Conservation (phyloP, 2,329 filamentous ascomycete species). For the Talaromyces sp. region DNA sequence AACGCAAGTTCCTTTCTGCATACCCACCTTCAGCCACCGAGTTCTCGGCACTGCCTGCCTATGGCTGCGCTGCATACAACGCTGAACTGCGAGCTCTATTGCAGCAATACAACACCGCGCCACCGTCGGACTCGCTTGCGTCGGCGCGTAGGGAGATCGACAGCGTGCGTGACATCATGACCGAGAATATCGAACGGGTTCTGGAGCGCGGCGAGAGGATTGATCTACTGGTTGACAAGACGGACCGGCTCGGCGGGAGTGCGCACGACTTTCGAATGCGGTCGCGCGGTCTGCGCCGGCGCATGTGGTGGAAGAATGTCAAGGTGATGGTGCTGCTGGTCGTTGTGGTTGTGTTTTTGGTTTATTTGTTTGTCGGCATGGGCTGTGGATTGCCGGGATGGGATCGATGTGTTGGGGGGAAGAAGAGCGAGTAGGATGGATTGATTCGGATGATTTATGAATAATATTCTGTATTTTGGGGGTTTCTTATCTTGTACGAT, state of each 20-base stretch:
- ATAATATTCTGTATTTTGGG: not conserved
- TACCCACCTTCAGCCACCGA: slow-evolving; percentile 64
- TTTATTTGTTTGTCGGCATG: slow-evolving; percentile 67
- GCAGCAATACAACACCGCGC: slow-evolving; percentile 75
- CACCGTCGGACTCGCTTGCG: slow-evolving; percentile 71
- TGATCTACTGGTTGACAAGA: slow-evolving; percentile 93
- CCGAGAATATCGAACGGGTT: slow-evolving; percentile 85
- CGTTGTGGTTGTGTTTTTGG: slow-evolving; percentile 58
- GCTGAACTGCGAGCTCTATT: slow-evolving; percentile 68
- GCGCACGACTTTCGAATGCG: slow-evolving; percentile 86
- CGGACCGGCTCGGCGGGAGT: slow-evolving; percentile 80
- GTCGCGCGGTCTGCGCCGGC: slow-evolving; percentile 75
- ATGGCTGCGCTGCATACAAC: slow-evolving; percentile 88
- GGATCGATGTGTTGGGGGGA: slow-evolving; percentile 36
- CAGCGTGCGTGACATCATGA: slow-evolving; percentile 88
- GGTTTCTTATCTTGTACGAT: not conserved
- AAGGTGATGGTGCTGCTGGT: slow-evolving; percentile 87
- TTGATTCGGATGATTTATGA: not conserved
- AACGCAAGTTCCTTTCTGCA: slow-evolving; percentile 72
- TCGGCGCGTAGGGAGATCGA: slow-evolving; percentile 88
- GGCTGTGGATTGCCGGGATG: slow-evolving; percentile 62
- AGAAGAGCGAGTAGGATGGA: slow-evolving; percentile 1
- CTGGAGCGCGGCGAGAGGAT: slow-evolving; percentile 88
- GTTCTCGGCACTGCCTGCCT: slow-evolving; percentile 73
- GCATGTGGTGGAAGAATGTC: slow-evolving; percentile 99